Conservation (phyloP, 2,329 filamentous ascomycete species). For the Venturia effusa region DNA sequence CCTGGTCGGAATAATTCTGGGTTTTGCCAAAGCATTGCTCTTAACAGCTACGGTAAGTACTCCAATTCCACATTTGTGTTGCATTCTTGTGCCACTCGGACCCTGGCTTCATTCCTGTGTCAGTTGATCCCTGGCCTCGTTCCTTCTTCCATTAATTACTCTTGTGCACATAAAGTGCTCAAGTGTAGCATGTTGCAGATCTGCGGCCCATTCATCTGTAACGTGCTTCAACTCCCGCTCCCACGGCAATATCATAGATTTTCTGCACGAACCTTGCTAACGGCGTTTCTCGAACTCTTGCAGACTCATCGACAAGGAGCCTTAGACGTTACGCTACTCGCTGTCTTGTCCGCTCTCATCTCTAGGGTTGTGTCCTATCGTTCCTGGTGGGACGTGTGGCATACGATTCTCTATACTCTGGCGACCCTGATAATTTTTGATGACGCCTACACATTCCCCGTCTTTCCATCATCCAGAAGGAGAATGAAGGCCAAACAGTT, state of each 20-base stretch:
- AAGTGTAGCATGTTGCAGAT: background rate
- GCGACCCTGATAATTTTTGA: constrained; percentile 20
- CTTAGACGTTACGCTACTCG: constrained; percentile 3
- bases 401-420: constrained; percentile 16
- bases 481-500: constrained; percentile 29
- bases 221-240: background rate
- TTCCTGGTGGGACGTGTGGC: constrained; percentile 8
- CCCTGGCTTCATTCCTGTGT: background rate
- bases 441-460: constrained; percentile 16
- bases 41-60: constrained; percentile 5
- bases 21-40: background rate
- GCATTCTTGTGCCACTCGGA: background rate
- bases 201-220: background rate
- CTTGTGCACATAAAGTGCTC: background rate
- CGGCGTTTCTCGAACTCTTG: background rate
- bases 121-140: background rate
- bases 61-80: background rate
- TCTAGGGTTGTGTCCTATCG: background rate
- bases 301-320: constrained; percentile 8
- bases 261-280: background rate
- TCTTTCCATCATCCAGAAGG: constrained; percentile 18
- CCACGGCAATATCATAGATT: background rate
- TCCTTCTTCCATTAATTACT: background rate
- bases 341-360: constrained; percentile 1
- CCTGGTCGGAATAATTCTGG: constrained; percentile 5